Percentiles rank a stretch among this genome's conserved stretches.
Conservation (phyloP, 2,329 filamentous ascomycete genomes). For the Westerdykella ornata region DNA sequence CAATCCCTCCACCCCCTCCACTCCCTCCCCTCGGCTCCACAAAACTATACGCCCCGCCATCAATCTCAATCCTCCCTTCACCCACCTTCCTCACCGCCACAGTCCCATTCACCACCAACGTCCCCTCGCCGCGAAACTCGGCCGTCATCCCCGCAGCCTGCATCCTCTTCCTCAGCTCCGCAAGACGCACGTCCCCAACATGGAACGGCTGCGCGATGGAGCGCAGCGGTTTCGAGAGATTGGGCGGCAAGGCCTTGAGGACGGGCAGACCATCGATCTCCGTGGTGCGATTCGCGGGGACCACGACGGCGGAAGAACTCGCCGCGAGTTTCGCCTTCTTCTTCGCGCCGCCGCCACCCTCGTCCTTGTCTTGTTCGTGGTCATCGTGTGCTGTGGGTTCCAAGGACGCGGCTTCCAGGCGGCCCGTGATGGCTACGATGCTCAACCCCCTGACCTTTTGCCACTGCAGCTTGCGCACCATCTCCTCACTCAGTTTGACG, state of each 20-base stretch:
- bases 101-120: constrained; percentile 76
- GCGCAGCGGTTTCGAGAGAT: no score
- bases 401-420: constrained; percentile 48
- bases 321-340: constrained; percentile 46
- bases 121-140: constrained; percentile 90
- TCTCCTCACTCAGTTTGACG: constrained; percentile 75
- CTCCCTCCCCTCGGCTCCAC: constrained; percentile 33
- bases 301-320: constrained; percentile 42
- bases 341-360: constrained; percentile 40
- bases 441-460: constrained; percentile 85
- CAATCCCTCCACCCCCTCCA: constrained; percentile 22
- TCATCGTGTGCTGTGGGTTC: constrained; percentile 28
- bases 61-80: constrained; percentile 81
- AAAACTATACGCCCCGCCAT: constrained; percentile 46
- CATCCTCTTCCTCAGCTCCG: constrained; percentile 80
- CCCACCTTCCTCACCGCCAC: constrained; percentile 85
- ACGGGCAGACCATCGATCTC: no score
- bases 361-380: constrained; percentile 27
- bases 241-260: no score
- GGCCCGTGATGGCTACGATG: constrained; percentile 86
- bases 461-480: constrained; percentile 87
- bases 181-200: constrained; percentile 84
- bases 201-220: constrained; percentile 82
- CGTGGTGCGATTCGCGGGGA: constrained; percentile 57
- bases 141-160: constrained; percentile 74